Base-by-base conservation (phyloP, 441 rosid genomes). In the Breynia disticha region DNA sequence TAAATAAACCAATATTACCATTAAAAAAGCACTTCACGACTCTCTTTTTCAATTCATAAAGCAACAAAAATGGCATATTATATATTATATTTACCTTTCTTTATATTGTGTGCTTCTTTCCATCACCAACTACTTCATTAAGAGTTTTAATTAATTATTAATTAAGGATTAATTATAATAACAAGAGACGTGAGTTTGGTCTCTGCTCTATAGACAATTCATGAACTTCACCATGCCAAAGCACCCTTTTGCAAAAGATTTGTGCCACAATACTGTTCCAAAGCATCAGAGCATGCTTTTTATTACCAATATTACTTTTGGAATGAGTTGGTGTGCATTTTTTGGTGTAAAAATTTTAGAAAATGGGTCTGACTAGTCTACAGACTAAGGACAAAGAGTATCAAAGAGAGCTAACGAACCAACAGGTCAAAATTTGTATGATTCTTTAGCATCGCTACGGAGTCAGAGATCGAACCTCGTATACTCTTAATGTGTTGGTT, bases 261-360 rank as follows among this genome's bases (percentile, higher is more conserved):
- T 10, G 47, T 14, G 28, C 16, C 20, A n/a, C 15, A 24, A 24
- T 24, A 19, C 35, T 49, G 9, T 48, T 28, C 52, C 46, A 16
- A 44, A 52, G 41, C 55, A 67, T 56, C 54, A 47, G 51, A 16
- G 18, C 21, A 1, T 39, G 19, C 21, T 39, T 28, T 61, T 19
- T 16, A 6, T 16, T 17, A 28, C 43, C 11, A 37, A 12, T 3
- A 53, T 7, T 20, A n/a, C 50, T 49, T 58, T 43, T 54, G 9
- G 41, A 52, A 52, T 13, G 44, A 57, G 62, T 67, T 43, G 15
- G 21, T 24, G 32, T 24, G 7, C 7, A 24, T 24, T 2, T n/a
- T n/a, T n/a, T n/a, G n/a, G n/a, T n/a, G n/a, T n/a, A n/a, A n/a
- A n/a, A n/a, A n/a, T n/a, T n/a, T n/a, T n/a, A n/a, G n/a, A n/a